Base-by-base conservation (phyloP, 2,329 filamentous ascomycete genomes). In the Aspergillus sp. region DNA sequence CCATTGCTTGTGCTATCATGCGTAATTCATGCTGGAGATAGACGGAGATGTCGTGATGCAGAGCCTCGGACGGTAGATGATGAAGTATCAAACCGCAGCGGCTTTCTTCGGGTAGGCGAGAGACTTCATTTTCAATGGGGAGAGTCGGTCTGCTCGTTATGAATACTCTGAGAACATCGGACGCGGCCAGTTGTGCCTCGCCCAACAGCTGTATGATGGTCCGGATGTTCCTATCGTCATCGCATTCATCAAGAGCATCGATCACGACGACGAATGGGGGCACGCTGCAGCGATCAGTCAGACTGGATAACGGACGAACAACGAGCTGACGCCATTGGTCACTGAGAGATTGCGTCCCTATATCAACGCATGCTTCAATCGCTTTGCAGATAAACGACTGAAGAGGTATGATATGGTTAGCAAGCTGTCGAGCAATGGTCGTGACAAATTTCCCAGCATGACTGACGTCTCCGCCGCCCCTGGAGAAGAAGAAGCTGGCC, bases 401-500 rank as follows among this genome's bases (percentile, higher is more conserved):
- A 1, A 80, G 51, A 3, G 54, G 45, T 4, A 77, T 75, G 13
- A 76, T 56, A 7, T 63, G 65, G 0, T 22, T 25, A 0, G 76
- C 74, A 31, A 84, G 45, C 41, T 70, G 69, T 3, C 31, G 38
- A 5, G 31, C 28, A 15, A 72, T 68, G 0, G 79, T 82, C 0
- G 78, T 70, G 17, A 83, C 73, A 41, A 84, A 72, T 25, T 54
- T 54, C 2, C 52, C 52, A 45, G 52, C 52, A 51, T 70, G 73
- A 4, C 65, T 64, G 1, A 73, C 70, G 47, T 71, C 72, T 2
- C 75, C 73, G 19, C 77, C 78, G 1, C 76, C 79, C 62, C 71
- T 75, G 56, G 80, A 80, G 68, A 83, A 83, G 68, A 82, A 82
- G 65, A 83, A 82, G 57, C 71, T 79, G 1, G 76, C 59, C 23